phyloP scores from a whole-genome alignment of 2,329 filamentous ascomycete species.

The Aspergillus pseudonomiae region DNA sequence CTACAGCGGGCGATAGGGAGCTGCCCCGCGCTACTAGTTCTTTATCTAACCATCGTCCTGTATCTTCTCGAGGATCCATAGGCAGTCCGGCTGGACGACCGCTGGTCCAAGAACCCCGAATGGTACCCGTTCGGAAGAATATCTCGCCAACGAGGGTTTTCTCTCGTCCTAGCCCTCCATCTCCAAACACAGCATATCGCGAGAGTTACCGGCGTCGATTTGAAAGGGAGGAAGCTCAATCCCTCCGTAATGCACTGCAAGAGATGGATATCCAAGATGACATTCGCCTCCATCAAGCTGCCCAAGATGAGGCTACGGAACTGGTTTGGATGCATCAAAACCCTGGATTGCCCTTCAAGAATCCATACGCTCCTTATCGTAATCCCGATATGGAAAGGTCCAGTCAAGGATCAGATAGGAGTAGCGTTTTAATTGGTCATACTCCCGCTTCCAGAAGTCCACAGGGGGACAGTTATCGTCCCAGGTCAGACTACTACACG shows the following conservation, averaged over 20 bases:
- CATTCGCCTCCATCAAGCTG: slow-evolving; percentile 55
- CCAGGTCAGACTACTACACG: slow-evolving; percentile 25
- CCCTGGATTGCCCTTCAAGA: slow-evolving; percentile 52
- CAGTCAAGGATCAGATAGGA: slow-evolving; percentile 48
- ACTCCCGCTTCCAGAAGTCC: slow-evolving; percentile 26
- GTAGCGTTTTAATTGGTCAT: slow-evolving; percentile 49
- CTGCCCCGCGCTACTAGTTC: slow-evolving; percentile 44
- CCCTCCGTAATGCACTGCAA: slow-evolving; percentile 59
- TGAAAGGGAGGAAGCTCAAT: slow-evolving; percentile 62
- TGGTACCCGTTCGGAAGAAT: slow-evolving; percentile 36
- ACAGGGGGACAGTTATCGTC: slow-evolving; percentile 21
- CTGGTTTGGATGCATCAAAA: slow-evolving; percentile 67
- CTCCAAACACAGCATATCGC: slow-evolving; percentile 52
- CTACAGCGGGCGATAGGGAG: slow-evolving; percentile 24
- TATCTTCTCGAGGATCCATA: slow-evolving; percentile 32
- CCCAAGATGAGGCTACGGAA: slow-evolving; percentile 65
- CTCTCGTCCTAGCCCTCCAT: slow-evolving; percentile 31
- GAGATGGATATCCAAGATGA: slow-evolving; percentile 63
- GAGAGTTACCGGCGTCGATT: slow-evolving; percentile 59
- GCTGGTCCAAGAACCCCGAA: slow-evolving; percentile 42
- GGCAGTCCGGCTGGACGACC: slow-evolving; percentile 39
- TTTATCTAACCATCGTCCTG: slow-evolving; percentile 42
- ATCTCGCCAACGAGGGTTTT: slow-evolving; percentile 41
- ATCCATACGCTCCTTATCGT: slow-evolving; percentile 51
- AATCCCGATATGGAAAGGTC: slow-evolving; percentile 46